phyloP scores from a whole-genome alignment of 2,329 filamentous ascomycete species.

The Paecilomyces fulvus region DNA sequence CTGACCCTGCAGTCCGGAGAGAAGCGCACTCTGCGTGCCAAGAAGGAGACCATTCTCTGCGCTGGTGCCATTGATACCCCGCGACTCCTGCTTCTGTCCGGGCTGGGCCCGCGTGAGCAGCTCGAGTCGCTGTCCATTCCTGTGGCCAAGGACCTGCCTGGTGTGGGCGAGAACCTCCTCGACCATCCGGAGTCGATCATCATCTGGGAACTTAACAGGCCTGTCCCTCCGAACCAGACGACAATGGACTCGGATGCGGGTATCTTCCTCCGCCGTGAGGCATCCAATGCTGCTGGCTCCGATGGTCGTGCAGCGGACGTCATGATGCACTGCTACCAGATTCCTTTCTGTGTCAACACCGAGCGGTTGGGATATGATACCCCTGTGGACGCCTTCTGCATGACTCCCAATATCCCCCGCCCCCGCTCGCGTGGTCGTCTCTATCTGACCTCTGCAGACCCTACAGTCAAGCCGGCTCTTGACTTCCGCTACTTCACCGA shows the following conservation, averaged over 20 bases:
- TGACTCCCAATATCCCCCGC: slow-evolving; percentile 85
- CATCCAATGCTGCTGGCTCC: slow-evolving; percentile 56
- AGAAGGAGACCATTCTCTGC: slow-evolving; percentile 68
- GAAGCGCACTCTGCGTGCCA: slow-evolving; percentile 50
- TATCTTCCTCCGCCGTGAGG: slow-evolving; percentile 75
- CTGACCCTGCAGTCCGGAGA: slow-evolving; percentile 55
- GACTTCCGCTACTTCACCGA: slow-evolving; percentile 90
- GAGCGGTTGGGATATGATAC: slow-evolving; percentile 65
- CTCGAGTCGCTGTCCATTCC: slow-evolving; percentile 46
- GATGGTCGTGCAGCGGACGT: slow-evolving; percentile 74
- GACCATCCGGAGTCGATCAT: slow-evolving; percentile 61
- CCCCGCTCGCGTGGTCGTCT: slow-evolving; percentile 69
- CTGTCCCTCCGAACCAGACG: slow-evolving; percentile 69
- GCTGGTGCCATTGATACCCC: slow-evolving; percentile 78
- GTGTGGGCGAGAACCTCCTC: slow-evolving; percentile 56
- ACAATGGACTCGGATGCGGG: slow-evolving; percentile 88
- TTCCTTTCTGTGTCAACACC: slow-evolving; percentile 84
- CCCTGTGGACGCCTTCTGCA: slow-evolving; percentile 75
- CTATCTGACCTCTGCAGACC: slow-evolving; percentile 68
- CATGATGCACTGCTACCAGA: slow-evolving; percentile 98
- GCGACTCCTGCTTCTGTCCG: slow-evolving; percentile 51
- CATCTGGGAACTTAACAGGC: slow-evolving; percentile 71
- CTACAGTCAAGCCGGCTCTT: slow-evolving; percentile 68
- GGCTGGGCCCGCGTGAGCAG: slow-evolving; percentile 45
- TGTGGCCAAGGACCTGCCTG: slow-evolving; percentile 52